These are phyloP conservation scores for Drechslerella dactyloides DNA, from an alignment of 2,329 filamentous ascomycete genomes.

Conservation along the genomic window DNA sequence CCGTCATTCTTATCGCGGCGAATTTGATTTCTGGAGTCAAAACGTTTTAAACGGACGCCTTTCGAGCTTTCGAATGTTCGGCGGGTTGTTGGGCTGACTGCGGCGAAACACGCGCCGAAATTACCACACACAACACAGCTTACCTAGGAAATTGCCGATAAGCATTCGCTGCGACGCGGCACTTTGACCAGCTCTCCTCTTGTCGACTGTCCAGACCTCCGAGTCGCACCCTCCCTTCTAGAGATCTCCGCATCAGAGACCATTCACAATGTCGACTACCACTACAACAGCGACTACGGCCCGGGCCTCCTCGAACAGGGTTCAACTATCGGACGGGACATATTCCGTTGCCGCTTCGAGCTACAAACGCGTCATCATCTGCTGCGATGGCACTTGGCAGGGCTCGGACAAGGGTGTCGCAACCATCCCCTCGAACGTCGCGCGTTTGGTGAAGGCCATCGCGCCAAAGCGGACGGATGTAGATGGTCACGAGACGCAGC, in stretches of 20 bases:
- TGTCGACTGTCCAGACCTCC: no score
- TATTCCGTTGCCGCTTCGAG: slow-evolving; percentile 13
- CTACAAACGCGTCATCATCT: slow-evolving; percentile 46
- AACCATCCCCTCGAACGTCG: slow-evolving; percentile 39
- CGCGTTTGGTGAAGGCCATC: slow-evolving; percentile 44
- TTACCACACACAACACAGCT: background rate
- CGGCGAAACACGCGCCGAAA: background rate
- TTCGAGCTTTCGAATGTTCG: no score
- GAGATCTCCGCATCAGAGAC: background rate
- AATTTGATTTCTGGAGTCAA: no score
- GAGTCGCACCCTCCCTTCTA: no score
- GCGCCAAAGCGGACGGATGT: slow-evolving; percentile 22
- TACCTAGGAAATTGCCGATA: background rate
- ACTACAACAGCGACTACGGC: slow-evolving; percentile 15
- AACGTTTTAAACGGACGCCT: no score
- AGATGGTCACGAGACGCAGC: slow-evolving; percentile 34
- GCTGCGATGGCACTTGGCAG: slow-evolving; percentile 50
- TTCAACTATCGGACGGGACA: slow-evolving; percentile 23
- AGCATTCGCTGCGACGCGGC: no score
- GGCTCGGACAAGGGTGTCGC: slow-evolving; percentile 41
- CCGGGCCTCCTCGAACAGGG: slow-evolving; percentile 32
- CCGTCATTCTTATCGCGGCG: no score
- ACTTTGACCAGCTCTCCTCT: no score
- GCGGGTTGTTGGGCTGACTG: no score
- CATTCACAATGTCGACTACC: slow-evolving; percentile 31